Base-by-base conservation (phyloP, 2,329 filamentous ascomycete species). In the Hypoxylon sp. region DNA sequence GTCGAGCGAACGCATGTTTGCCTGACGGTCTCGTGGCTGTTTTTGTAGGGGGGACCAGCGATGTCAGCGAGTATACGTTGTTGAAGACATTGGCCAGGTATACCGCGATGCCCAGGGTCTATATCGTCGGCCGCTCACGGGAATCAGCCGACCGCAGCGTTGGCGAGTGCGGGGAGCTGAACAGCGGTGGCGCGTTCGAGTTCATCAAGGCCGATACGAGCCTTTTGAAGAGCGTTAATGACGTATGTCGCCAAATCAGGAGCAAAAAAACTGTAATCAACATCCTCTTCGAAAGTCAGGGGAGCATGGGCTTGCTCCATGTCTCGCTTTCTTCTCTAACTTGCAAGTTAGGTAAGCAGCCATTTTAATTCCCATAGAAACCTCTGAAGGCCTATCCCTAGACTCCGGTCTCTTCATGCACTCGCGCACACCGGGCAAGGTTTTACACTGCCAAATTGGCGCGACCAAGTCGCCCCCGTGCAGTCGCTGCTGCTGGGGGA, bases 401-500 rank as follows among this genome's bases (percentile, higher is more conserved):
- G 34, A 10, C 13, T 39, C 34, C 13, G 2, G 34, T 39, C 34
- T 39, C 34, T 4, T 39, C 34, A 39, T 39, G 34, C 34, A 39
- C 13, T 39, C 34, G 13, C 34, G 34, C 2, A n/a, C 13, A 34
- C 46, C 3, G 64, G 56, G 4, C 10, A 22, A 7, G 62, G 60
- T 2, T 60, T 69, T 22, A 4, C 50, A 4, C 39, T 70, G 1
- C 10, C 8, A 0, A 44, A 62, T 22, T 63, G 41, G 57, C 66
- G 68, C 17, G 48, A 55, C 53, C 69, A 71, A 13, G 0, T 46
- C 2, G 66, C 64, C 0, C 62, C 68, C 3, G 41, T 71, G 5
- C 46, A 34, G 8, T 69, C 66, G 1, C 48, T 70, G 3, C 6
- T 52, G 10, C 62, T 70, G 0, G 62, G 62, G 17, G 59, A 64